phyloP scores from a whole-genome alignment of 768 basidiomycete species.

The Cubamyces lactineus region DNA sequence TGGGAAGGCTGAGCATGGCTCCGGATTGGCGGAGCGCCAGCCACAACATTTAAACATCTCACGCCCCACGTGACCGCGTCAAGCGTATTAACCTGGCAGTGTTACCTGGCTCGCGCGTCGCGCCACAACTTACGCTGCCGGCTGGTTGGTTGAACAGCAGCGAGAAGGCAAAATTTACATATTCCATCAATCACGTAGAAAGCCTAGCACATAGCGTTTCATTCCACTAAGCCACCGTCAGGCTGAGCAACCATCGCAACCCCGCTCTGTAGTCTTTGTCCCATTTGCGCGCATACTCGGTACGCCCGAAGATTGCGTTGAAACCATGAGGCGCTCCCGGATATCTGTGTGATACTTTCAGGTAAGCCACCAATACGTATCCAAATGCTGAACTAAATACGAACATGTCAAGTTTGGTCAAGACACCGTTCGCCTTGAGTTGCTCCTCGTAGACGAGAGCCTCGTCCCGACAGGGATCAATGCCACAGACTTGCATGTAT shows the following conservation, averaged over 20 bases:
- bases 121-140: not conserved
- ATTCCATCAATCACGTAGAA: not conserved
- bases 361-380: not conserved
- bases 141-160: not conserved
- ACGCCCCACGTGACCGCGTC: slow-evolving; percentile 19
- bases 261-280: slow-evolving; percentile 26
- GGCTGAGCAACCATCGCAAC: slow-evolving; percentile 28
- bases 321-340: slow-evolving; percentile 33
- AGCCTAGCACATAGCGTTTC: not conserved
- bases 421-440: slow-evolving; percentile 27
- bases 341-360: slow-evolving; percentile 23
- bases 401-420: slow-evolving; percentile 31
- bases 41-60: slow-evolving; percentile 12
- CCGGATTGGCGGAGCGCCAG: slow-evolving; percentile 11
- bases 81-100: too few species aligned
- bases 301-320: slow-evolving; percentile 14
- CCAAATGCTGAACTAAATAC: not conserved
- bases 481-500: slow-evolving; percentile 32
- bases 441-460: slow-evolving; percentile 32
- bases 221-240: not conserved
- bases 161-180: too few species aligned
- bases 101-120: too few species aligned
- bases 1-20: not conserved
- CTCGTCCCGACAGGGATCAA: slow-evolving; percentile 35
- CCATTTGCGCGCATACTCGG: slow-evolving; percentile 20